Evolutionary conservation across 2,329 filamentous ascomycete genomes (phyloP), one percentile per base, ranked within the genome.

Genomic region (Fusarium torulosum): DNA sequence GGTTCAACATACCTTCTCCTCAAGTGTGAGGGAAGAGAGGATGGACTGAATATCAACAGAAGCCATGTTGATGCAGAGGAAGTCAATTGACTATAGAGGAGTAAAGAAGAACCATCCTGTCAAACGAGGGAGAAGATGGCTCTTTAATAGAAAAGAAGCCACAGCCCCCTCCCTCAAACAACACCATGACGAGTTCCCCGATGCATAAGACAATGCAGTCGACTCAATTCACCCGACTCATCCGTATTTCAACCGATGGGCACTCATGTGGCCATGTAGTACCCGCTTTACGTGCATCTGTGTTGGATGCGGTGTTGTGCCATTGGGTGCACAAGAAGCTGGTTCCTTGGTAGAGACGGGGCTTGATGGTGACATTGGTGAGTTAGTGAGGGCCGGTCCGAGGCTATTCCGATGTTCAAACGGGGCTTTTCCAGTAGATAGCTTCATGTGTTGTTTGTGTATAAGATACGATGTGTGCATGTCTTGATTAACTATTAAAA

Each of bases 21-120:
- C 75, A 44, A 76, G 73, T 37, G 69, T 74, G 59, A 76, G 68
- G 49, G 66, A 73, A 37, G 74, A 66, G 54, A 76, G 64, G 43
- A 76, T 72, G 23, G 72, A 70, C 29, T 67, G 65, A 2, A 76
- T 69, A 53, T 74, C 68, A 60, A 71, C 70, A 19, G 70, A 67
- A 52, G 72, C 47, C 72, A 74, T 74, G 25, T 53, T 69, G 72
- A 64, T 43, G 33, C 1, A 29, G 14, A 38, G 33, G 37, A 44
- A 42, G 40, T 42, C 51, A n/a, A 55, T 61, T 55, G 50, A 44
- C 54, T 58, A 44, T 35, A 50, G 55, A 49, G 43, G 43, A 56
- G 38, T 53, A 44, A 47, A 38, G 42, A 61, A 45, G 27, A 45
- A 13, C 20, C 55, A 68, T 68, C 61, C 53, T 42, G 40, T 23